phyloP scores from a whole-genome alignment of 768 basidiomycete genomes.

The Cystobasidiopsis lactophilus region DNA sequence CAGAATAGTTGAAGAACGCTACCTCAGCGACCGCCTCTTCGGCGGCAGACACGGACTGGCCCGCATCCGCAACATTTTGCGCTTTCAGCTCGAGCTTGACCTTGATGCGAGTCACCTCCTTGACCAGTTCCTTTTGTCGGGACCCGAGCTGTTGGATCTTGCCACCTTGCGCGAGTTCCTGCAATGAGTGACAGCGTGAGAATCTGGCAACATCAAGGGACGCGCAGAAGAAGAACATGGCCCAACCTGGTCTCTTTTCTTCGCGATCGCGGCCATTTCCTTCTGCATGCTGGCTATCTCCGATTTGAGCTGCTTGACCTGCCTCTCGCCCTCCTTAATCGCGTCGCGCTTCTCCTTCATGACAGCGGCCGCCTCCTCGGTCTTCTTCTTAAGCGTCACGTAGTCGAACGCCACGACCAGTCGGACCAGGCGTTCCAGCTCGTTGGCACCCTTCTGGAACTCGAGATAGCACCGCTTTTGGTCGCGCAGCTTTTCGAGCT shows the following conservation, averaged over 20 bases:
- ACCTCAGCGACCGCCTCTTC: conserved; percentile 43
- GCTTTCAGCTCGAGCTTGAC: conserved; percentile 70
- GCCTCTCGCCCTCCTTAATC: conserved; percentile 31
- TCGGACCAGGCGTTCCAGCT: conserved; percentile 65
- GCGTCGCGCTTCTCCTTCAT: conserved; percentile 14
- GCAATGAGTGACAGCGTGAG: conserved; percentile 11
- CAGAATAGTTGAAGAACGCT: conserved; percentile 13
- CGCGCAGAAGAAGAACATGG: not conserved
- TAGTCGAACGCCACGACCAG: conserved; percentile 75
- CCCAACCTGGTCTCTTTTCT: conserved; percentile 41
- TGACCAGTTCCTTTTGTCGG: conserved; percentile 51
- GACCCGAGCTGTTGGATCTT: conserved; percentile 71
- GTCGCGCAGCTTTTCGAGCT: conserved; percentile 64
- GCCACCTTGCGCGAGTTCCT: conserved; percentile 78
- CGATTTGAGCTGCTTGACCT: conserved; percentile 39
- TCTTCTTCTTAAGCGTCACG: conserved; percentile 26
- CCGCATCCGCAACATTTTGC: conserved; percentile 55
- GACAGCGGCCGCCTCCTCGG: not conserved
- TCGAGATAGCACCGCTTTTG: conserved; percentile 76
- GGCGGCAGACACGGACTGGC: conserved; percentile 34
- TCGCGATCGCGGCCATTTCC: conserved; percentile 41
- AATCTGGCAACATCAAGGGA: not conserved
- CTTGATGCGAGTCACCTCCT: conserved; percentile 53
- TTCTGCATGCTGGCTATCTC: conserved; percentile 49
- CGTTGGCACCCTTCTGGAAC: conserved; percentile 68